Evolutionary conservation across 768 basidiomycete genomes (phyloP).

Genomic region (Tylopilus subfusipes): DNA sequence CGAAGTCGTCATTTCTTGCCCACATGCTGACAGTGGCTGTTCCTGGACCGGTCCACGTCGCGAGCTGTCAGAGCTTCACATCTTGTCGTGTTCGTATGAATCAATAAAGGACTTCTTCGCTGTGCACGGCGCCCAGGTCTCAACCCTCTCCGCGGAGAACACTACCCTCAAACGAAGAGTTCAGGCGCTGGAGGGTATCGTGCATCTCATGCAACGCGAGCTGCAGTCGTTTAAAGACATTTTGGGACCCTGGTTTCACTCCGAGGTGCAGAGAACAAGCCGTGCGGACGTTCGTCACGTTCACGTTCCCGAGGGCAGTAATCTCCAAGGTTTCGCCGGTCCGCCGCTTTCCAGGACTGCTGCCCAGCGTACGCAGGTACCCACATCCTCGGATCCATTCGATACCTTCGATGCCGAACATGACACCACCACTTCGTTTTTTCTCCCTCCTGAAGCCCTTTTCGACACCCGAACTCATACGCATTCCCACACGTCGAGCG

Average conservation of each 20-base stretch:
- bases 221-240: slow-evolving; percentile 51
- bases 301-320: slow-evolving; percentile 11
- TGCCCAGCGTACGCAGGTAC: slow-evolving; percentile 12
- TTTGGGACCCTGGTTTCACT: slow-evolving; percentile 63
- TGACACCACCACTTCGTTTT: slow-evolving; percentile 24
- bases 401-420: slow-evolving; percentile 22
- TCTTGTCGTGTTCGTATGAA: slow-evolving; percentile 52
- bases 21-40: slow-evolving; percentile 50
- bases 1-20: slow-evolving; percentile 38
- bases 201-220: slow-evolving; percentile 53
- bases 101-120: slow-evolving; percentile 58
- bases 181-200: slow-evolving; percentile 52
- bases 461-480: slow-evolving; percentile 18
- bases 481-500: slow-evolving; percentile 15
- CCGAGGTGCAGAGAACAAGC: slow-evolving; percentile 30
- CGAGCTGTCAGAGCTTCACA: slow-evolving; percentile 36
- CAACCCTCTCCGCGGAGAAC: slow-evolving; percentile 60
- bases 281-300: slow-evolving; percentile 10
- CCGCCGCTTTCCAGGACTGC: slow-evolving; percentile 16
- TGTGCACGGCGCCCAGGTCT: slow-evolving; percentile 37
- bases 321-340: slow-evolving; percentile 12
- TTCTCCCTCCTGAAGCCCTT: slow-evolving; percentile 27
- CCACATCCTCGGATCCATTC: slow-evolving; percentile 15
- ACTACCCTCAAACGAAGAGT: slow-evolving; percentile 55
- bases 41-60: slow-evolving; percentile 47